These are phyloP conservation scores for Spirogloea muscicola DNA, from an alignment of 139 green algal species.

Conservation along the genomic window DNA sequence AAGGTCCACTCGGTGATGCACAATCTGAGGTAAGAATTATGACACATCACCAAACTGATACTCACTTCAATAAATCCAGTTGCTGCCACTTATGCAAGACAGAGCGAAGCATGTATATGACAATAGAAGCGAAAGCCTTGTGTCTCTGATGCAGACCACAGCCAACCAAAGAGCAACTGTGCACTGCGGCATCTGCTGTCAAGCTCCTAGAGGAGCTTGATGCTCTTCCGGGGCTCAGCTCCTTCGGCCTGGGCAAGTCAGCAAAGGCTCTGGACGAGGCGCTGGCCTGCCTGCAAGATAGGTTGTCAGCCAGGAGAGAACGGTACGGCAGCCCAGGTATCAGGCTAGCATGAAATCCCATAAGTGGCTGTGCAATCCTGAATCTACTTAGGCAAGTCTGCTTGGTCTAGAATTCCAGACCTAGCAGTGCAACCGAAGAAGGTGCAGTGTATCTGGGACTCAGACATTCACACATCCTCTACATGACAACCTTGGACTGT, in stretches of 20 bases:
- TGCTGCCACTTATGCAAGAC: background rate
- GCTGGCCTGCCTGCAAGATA: constrained; percentile 6
- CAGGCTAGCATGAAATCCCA: too few relatives aligned
- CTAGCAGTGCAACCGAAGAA: too few relatives aligned
- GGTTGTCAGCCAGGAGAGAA: too few relatives aligned
- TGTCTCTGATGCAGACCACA: constrained; percentile 24
- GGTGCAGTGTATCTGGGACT: too few relatives aligned
- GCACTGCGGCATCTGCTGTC: constrained; percentile 37
- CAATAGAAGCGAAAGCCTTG: too few relatives aligned
- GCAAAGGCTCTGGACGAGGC: constrained; percentile 23
- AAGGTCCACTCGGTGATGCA: constrained; percentile 31
- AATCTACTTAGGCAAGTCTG: too few relatives aligned
- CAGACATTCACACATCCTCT: too few relatives aligned
- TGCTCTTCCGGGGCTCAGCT: background rate
- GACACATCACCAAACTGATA: background rate
- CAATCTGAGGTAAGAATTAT: constrained; percentile 26
- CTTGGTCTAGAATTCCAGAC: too few relatives aligned
- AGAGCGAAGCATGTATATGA: background rate
- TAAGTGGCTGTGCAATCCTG: too few relatives aligned
- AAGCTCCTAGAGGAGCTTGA: constrained; percentile 41
- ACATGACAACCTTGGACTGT: too few relatives aligned
- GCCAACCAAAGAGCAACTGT: constrained; percentile 40
- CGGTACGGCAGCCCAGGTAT: too few relatives aligned
- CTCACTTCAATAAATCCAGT: background rate
- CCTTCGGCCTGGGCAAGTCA: background rate